A percentile compares a stretch with the other conserved stretches of the same genome.
phyloP scores from a whole-genome alignment of 2,329 filamentous ascomycete species.

The Orbilia blumenaviensis region DNA sequence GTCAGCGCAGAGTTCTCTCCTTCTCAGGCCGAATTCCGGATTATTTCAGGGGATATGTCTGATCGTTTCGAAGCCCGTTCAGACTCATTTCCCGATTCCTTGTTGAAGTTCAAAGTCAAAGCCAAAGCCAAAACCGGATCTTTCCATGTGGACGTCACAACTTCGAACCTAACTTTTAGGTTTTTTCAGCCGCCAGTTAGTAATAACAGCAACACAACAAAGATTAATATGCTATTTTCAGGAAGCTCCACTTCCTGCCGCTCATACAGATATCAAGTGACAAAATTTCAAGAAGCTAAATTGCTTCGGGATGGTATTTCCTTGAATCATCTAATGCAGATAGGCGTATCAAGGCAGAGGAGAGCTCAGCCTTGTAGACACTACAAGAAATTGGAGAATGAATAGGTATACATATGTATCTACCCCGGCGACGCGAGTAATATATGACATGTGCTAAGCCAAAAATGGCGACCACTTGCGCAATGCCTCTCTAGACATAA shows the following conservation, averaged over 20 bases:
- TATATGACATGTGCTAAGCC: too few species aligned
- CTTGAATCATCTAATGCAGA: too few species aligned
- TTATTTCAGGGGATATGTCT: constrained; percentile 47
- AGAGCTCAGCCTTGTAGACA: constrained; percentile 39
- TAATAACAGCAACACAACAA: constrained; percentile 12
- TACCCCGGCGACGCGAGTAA: too few species aligned
- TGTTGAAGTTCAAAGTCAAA: constrained; percentile 5
- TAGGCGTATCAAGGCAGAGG: neutral
- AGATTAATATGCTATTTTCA: constrained; percentile 37
- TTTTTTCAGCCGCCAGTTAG: constrained; percentile 44
- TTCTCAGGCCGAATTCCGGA: constrained; percentile 27
- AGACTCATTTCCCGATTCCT: constrained; percentile 36
- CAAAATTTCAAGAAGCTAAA: constrained; percentile 9
- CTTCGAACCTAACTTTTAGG: constrained; percentile 6
- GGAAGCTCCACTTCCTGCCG: constrained; percentile 32
- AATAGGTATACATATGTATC: neutral
- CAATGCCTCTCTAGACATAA: too few species aligned
- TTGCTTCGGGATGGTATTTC: constrained; percentile 7
- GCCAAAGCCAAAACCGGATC: constrained; percentile 3
- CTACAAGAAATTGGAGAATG: neutral
- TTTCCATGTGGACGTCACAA: neutral
- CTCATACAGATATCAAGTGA: constrained; percentile 39
- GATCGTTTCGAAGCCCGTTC: constrained; percentile 9
- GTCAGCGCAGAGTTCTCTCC: neutral
- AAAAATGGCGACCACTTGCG: neutral